Evolutionary conservation across 148 eudicot species (phyloP), one percentile per base, ranked within the genome.

Genomic region (Nepenthes gracilis): DNA sequence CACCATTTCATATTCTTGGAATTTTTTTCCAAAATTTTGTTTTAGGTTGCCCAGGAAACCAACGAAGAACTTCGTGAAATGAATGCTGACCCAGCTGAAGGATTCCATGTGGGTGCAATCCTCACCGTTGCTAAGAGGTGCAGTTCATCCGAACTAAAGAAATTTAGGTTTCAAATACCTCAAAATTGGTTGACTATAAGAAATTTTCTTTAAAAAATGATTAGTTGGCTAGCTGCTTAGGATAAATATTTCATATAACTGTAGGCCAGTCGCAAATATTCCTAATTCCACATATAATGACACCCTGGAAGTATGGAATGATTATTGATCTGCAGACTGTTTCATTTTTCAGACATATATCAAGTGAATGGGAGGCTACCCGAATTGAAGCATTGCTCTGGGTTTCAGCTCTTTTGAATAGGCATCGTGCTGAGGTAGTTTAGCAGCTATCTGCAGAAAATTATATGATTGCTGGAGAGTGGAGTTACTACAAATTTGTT

Each of bases 301-400:
- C 11, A 52, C 10, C 45, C 5, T 34, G 12, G 43, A 62, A 38
- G 58, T 32, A 12, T 58, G 61, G 43, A 37, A 9, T 7, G 2
- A 35, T 55, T 33, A 33, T 32, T 59, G 53, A 58, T 59, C 67
- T 40, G 47, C 55, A 9, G 58, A 14, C 43, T 60, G 64, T 51
- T 72, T 47, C 40, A 48, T 67, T 64, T 74, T 35, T 54, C 85
- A 93, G 99, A 61, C 95, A 89, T 79, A 72, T 93, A 68, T 82
- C 96, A 49, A 89, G 84, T 78, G 99, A 88, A 66, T 89, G 95
- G 96, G 99, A 93, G 79, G 97, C 92, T 62, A 86, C 99, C 55
- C 88, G 99, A 48, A 85, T 89, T 45, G 99, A 94, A 77, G 87
- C 99, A 58, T 68, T 94, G 72, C 83, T 89, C 64, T 94, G 99